Conservation (phyloP, 192 early-diverging fungal species). For the Coemansia asiatica region DNA sequence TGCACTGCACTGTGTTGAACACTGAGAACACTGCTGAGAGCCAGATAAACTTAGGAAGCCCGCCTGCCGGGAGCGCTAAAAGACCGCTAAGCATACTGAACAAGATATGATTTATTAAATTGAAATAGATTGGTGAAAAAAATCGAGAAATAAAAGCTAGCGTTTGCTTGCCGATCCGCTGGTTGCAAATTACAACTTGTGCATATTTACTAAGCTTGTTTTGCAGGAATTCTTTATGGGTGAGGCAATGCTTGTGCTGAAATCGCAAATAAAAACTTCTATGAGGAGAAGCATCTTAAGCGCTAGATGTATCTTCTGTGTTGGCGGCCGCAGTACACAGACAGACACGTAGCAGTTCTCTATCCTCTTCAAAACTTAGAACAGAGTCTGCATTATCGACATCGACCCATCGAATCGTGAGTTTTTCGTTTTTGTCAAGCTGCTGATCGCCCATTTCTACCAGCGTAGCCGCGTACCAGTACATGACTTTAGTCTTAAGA, state of each 20-base stretch:
- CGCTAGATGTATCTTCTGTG: not conserved
- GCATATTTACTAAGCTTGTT: too few species aligned
- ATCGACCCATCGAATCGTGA: conserved; percentile 25
- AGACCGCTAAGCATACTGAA: conserved; percentile 34
- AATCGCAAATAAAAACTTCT: too few species aligned
- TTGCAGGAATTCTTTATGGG: too few species aligned
- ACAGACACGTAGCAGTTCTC: conserved; percentile 14
- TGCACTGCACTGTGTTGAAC: conserved; percentile 86
- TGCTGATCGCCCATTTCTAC: conserved; percentile 18
- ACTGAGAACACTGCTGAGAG: conserved; percentile 73
- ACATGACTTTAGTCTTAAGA: conserved; percentile 35
- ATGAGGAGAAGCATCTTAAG: not conserved
- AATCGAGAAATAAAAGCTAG: conserved; percentile 1
- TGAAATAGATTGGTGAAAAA: too few species aligned
- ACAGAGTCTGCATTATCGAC: conserved; percentile 1
- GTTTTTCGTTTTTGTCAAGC: conserved; percentile 27
- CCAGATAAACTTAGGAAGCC: conserved; percentile 71
- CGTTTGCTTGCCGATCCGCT: not conserved
- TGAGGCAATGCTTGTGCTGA: too few species aligned
- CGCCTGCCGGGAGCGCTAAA: conserved; percentile 44
- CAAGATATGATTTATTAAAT: not conserved
- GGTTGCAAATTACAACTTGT: too few species aligned
- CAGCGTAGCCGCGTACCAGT: conserved; percentile 43
- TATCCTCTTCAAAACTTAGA: conserved; percentile 26
- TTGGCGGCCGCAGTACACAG: not conserved